Conservation (phyloP, 2,329 filamentous ascomycete genomes). For the Colletotrichum sp. region DNA sequence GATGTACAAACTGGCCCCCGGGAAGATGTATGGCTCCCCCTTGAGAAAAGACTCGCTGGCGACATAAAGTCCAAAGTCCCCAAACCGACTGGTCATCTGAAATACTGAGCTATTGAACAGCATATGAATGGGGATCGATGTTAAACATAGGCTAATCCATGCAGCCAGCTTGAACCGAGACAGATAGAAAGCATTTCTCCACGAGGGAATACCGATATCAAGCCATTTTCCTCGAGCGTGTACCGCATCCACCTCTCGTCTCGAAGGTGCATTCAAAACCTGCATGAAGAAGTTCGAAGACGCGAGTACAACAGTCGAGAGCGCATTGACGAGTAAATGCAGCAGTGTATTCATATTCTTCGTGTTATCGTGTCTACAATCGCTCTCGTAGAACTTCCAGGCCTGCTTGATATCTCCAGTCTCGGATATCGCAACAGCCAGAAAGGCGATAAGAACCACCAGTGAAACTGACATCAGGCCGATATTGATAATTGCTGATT, state of each 20-base stretch:
- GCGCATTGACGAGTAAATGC: not conserved
- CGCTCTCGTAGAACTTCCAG: not conserved
- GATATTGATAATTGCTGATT: not conserved
- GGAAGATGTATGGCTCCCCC: not conserved
- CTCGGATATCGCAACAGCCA: not conserved
- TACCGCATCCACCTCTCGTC: not conserved
- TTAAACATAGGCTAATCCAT: not conserved
- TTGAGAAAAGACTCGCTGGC: not conserved
- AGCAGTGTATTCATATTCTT: not conserved
- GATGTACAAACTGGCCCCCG: not conserved
- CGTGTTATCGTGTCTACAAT: not conserved
- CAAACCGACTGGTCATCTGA: not conserved
- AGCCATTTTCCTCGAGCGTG: not conserved
- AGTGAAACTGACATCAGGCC: not conserved
- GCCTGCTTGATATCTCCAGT: not conserved
- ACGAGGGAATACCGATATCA: not conserved
- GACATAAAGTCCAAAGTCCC: not conserved
- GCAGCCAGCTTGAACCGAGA: not conserved
- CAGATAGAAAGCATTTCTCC: not conserved
- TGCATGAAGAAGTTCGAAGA: not conserved
- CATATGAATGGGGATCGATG: not conserved
- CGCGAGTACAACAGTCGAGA: not conserved
- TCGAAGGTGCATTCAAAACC: not conserved
- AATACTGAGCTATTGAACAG: not conserved
- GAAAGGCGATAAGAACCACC: not conserved